Percentiles rank a stretch among this genome's conserved stretches.
Conservation (phyloP, 2,329 filamentous ascomycete species). For the Monilinia fructigena region DNA sequence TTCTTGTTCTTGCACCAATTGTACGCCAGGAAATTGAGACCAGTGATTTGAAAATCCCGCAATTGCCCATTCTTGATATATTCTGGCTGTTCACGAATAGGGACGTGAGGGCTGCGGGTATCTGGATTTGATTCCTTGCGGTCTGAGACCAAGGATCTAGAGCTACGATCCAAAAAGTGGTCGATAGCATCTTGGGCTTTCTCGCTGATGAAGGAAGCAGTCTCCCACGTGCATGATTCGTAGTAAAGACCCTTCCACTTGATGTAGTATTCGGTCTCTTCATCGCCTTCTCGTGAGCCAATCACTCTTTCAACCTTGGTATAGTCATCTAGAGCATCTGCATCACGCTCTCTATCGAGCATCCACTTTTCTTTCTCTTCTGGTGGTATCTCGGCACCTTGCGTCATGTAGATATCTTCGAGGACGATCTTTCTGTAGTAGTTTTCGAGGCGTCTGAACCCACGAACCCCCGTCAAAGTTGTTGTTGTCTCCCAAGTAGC, state of each 20-base stretch:
- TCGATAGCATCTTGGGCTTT: slow-evolving; percentile 89
- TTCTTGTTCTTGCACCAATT: slow-evolving; percentile 96
- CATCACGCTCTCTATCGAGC: slow-evolving; percentile 87
- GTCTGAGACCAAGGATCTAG: slow-evolving; percentile 78
- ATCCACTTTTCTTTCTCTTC: slow-evolving; percentile 93
- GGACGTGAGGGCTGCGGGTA: slow-evolving; percentile 69
- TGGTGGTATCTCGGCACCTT: slow-evolving; percentile 70
- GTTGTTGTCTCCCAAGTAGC: slow-evolving; percentile 90
- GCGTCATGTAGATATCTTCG: slow-evolving; percentile 73
- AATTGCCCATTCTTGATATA: slow-evolving; percentile 85
- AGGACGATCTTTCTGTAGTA: slow-evolving; percentile 84
- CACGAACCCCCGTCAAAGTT: slow-evolving; percentile 71
- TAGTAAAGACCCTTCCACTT: slow-evolving; percentile 97
- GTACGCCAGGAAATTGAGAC: slow-evolving; percentile 91
- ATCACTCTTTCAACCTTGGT: slow-evolving; percentile 93
- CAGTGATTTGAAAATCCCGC: slow-evolving; percentile 88
- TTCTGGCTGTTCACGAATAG: slow-evolving; percentile 75
- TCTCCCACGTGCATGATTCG: slow-evolving; percentile 93
- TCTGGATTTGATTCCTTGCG: slow-evolving; percentile 71
- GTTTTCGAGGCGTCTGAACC: slow-evolving; percentile 88
- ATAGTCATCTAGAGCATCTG: slow-evolving; percentile 85
- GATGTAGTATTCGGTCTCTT: slow-evolving; percentile 83
- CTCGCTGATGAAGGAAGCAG: slow-evolving; percentile 68
- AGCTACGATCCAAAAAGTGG: slow-evolving; percentile 80
- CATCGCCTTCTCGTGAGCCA: slow-evolving; percentile 74